These are phyloP conservation scores for Astrephomene gubernaculifera DNA, from an alignment of 139 green algal species.

Conservation along the genomic window DNA sequence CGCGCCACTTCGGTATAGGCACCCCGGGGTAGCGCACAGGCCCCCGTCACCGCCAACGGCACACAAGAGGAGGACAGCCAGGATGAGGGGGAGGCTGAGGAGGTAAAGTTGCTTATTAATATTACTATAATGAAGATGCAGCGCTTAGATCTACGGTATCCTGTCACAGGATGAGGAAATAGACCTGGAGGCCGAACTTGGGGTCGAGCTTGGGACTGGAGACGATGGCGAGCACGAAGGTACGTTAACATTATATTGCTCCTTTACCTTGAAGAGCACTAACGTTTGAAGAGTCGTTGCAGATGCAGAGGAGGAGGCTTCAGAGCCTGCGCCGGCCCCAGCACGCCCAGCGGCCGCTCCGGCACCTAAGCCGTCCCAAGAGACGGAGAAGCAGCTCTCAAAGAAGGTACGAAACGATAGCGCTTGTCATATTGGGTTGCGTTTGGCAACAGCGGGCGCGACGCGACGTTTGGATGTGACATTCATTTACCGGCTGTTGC, in stretches of 20 bases:
- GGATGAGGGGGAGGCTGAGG: constrained; percentile 51
- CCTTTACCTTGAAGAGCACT: neutral
- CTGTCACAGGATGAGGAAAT: constrained; percentile 47
- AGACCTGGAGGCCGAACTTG: constrained; percentile 62
- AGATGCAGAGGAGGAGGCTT: constrained; percentile 41
- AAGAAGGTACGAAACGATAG: constrained; percentile 67
- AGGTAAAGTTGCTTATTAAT: no score
- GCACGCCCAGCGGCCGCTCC: constrained; percentile 30
- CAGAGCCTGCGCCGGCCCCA: neutral
- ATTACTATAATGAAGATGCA: neutral
- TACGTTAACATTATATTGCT: neutral
- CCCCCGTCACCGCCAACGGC: constrained; percentile 4
- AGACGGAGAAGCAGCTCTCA: constrained; percentile 70
- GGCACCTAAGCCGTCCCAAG: constrained; percentile 35
- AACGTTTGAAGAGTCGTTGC: neutral
- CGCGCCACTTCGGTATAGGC: neutral
- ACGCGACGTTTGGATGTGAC: no score
- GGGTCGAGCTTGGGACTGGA: constrained; percentile 49
- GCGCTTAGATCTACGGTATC: neutral
- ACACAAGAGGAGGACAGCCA: constrained; percentile 53
- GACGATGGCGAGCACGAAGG: constrained; percentile 52
- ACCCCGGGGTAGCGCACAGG: constrained; percentile 3
- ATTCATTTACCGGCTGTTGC: no score
- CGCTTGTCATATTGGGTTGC: neutral
- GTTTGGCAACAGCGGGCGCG: neutral